These are phyloP conservation scores for Eustoma russellianum DNA, from an alignment of 257 asterid genomes.

Conservation along the genomic window DNA sequence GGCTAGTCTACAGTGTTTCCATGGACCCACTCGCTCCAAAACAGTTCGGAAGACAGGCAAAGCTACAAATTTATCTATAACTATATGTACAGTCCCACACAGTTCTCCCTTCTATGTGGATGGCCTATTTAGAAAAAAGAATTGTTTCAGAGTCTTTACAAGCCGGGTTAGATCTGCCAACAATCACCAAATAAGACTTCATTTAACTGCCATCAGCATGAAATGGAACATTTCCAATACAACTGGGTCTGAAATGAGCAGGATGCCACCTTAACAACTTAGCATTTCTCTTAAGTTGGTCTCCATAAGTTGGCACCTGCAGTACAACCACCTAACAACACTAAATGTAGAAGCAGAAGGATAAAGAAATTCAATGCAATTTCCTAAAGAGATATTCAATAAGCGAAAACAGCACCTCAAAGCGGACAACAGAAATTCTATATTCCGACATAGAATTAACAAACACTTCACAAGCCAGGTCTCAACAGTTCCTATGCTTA, in stretches of 20 bases:
- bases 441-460: too few relatives aligned
- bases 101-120: slow-evolving; percentile 1
- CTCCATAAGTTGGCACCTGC: slow-evolving; percentile 77
- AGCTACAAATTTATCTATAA: slow-evolving; percentile 1
- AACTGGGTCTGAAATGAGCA: neutral
- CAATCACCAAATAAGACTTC: neutral
- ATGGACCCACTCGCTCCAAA: slow-evolving; percentile 8
- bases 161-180: slow-evolving; percentile 13
- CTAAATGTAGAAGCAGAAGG: too few relatives aligned
- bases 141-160: neutral
- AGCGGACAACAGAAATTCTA: neutral
- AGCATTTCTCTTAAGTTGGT: slow-evolving; percentile 36
- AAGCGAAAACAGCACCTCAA: neutral
- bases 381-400: neutral
- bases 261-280: neutral
- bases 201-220: neutral
- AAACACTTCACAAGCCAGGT: too few relatives aligned
- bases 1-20: slow-evolving; percentile 1
- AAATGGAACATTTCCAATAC: neutral
- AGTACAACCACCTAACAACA: slow-evolving; percentile 7
- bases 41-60: slow-evolving; percentile 2
- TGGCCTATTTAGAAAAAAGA: neutral
- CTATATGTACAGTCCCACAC: slow-evolving; percentile 23
- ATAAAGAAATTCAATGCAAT: neutral
- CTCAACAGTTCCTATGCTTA: too few relatives aligned